Conservation (phyloP, 2,329 filamentous ascomycete species). For the Verticillium dahliae region DNA sequence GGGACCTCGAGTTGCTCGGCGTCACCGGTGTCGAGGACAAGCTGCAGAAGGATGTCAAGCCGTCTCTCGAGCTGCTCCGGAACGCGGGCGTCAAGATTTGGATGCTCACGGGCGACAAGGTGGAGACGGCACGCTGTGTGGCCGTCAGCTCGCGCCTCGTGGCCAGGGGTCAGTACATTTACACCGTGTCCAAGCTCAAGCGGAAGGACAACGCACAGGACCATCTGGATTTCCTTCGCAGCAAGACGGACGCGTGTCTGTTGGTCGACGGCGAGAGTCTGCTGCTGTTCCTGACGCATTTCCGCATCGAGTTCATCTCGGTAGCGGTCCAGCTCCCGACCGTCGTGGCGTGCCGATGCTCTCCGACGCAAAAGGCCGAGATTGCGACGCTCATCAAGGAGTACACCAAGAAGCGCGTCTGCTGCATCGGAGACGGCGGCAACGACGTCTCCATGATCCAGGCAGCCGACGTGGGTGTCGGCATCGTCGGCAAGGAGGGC, state of each 20-base stretch:
- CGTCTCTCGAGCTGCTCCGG: conserved; percentile 85
- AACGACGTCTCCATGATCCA: conserved; percentile 99
- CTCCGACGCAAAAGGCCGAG: conserved; percentile 94
- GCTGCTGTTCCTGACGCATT: conserved; percentile 73
- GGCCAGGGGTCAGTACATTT: conserved; percentile 87
- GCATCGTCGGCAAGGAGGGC: conserved; percentile 97
- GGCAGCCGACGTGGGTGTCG: conserved; percentile 93
- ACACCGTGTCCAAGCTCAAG: conserved; percentile 82
- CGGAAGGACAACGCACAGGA: conserved; percentile 81
- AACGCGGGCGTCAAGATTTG: conserved; percentile 99
- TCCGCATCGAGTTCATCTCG: conserved; percentile 78
- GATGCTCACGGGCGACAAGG: conserved; percentile 99
- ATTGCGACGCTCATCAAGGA: conserved; percentile 84
- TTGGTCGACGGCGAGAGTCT: conserved; percentile 94
- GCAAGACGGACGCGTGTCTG: conserved; percentile 80
- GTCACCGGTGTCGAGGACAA: conserved; percentile 98
- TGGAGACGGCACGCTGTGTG: conserved; percentile 94
- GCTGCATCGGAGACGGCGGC: conserved; percentile 95
- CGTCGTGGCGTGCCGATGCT: conserved; percentile 94
- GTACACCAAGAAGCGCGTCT: conserved; percentile 89
- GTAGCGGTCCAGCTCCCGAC: conserved; percentile 82
- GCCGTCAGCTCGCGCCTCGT: conserved; percentile 94
- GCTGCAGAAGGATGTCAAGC: conserved; percentile 90
- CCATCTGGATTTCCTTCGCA: conserved; percentile 79
- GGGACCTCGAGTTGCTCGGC: conserved; percentile 85